These are phyloP conservation scores for Madurella fahalii DNA, from an alignment of 2,329 filamentous ascomycete species.

Conservation along the genomic window DNA sequence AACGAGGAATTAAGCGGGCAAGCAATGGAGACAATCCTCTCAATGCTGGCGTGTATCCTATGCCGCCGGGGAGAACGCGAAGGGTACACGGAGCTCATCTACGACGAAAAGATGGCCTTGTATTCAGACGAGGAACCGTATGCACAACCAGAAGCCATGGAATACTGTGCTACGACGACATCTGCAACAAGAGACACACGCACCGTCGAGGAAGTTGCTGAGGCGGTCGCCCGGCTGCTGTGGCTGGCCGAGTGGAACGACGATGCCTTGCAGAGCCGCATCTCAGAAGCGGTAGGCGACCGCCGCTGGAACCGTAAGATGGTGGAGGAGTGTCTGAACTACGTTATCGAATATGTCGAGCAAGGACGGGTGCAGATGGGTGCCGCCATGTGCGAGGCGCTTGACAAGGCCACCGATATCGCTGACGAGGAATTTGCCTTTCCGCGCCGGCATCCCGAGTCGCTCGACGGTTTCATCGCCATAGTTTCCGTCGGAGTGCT, in stretches of 20 bases:
- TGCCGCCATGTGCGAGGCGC: slow-evolving; percentile 20
- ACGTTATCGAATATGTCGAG: slow-evolving; percentile 20
- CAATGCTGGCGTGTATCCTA: slow-evolving; percentile 16
- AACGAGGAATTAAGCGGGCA: not conserved
- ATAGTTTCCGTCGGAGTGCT: slow-evolving; percentile 22
- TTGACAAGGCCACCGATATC: slow-evolving; percentile 17
- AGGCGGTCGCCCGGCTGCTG: slow-evolving; percentile 14
- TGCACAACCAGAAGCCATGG: slow-evolving; percentile 8
- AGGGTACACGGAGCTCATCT: slow-evolving; percentile 15
- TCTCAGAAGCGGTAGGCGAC: slow-evolving; percentile 9
- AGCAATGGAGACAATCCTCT: slow-evolving; percentile 11
- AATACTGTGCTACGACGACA: not conserved
- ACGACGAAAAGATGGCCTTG: slow-evolving; percentile 17
- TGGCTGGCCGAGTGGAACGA: slow-evolving; percentile 17
- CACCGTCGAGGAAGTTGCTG: slow-evolving; percentile 12
- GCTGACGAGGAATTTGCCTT: slow-evolving; percentile 22
- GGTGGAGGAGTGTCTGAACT: slow-evolving; percentile 19
- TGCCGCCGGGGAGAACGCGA: not conserved
- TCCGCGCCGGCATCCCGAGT: slow-evolving; percentile 17
- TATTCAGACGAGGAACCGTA: slow-evolving; percentile 12
- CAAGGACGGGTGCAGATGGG: slow-evolving; percentile 17
- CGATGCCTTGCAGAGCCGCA: slow-evolving; percentile 14
- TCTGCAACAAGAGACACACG: not conserved
- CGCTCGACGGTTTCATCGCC: slow-evolving; percentile 22
- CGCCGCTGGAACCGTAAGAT: slow-evolving; percentile 19